phyloP scores from a whole-genome alignment of 2,329 filamentous ascomycete species.

The Trichophyton mentagrophytes region DNA sequence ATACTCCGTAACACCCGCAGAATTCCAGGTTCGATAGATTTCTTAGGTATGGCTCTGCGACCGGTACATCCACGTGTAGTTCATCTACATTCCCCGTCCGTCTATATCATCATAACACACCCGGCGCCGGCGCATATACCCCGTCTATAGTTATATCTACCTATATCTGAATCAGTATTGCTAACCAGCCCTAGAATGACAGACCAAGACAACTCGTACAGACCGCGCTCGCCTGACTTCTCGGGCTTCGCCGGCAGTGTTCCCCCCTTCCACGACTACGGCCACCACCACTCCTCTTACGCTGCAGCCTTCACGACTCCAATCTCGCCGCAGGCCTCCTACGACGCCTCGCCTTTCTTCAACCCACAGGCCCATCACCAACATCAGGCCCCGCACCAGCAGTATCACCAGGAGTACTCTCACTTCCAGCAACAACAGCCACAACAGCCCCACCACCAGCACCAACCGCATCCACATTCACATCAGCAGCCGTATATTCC shows the following conservation, averaged over 20 bases:
- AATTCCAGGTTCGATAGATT: not conserved
- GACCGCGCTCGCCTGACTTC: slow-evolving; percentile 39
- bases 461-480: slow-evolving; percentile 15
- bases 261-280: slow-evolving; percentile 21
- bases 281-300: slow-evolving; percentile 22
- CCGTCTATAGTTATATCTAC: not conserved
- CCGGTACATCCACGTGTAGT: not conserved
- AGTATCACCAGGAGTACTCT: slow-evolving; percentile 7
- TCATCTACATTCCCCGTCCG: no score
- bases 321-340: slow-evolving; percentile 29
- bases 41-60: not conserved
- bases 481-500: slow-evolving; percentile 15
- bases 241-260: slow-evolving; percentile 31
- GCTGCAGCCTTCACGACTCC: slow-evolving; percentile 20
- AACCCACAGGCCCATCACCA: slow-evolving; percentile 21
- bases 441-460: slow-evolving; percentile 12
- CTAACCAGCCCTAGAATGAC: slow-evolving; percentile 26
- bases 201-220: slow-evolving; percentile 34
- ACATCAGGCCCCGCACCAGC: slow-evolving; percentile 13
- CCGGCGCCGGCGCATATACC: not conserved
- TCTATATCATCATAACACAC: not conserved
- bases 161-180: not conserved
- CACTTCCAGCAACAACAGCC: slow-evolving; percentile 17
- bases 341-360: slow-evolving; percentile 37
- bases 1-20: not conserved